Conservation (phyloP, 192 early-diverging fungal species). For the Rhizoclosmatium sp. region DNA sequence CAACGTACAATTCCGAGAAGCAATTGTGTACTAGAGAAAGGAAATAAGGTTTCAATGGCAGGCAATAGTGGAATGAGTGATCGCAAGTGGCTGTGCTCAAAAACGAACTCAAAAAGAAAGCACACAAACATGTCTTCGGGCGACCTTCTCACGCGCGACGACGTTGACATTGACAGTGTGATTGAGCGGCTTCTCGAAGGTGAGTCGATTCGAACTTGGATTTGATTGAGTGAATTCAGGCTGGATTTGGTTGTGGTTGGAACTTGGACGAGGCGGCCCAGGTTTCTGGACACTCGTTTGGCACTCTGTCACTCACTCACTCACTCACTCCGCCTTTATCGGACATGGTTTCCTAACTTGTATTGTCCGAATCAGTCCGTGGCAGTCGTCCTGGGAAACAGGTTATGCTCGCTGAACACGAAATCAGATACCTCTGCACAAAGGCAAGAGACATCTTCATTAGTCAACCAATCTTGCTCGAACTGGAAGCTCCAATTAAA, state of each 20-base stretch:
- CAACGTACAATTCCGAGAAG: too few species aligned
- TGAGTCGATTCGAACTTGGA: constrained; percentile 43
- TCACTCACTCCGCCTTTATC: too few species aligned
- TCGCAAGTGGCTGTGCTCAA: too few species aligned
- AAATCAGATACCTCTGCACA: constrained; percentile 93
- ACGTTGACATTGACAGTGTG: constrained; percentile 86
- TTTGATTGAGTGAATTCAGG: too few species aligned
- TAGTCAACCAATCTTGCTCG: constrained; percentile 89
- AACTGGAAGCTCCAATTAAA: constrained; percentile 94
- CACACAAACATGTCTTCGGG: background rate
- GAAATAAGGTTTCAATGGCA: too few species aligned
- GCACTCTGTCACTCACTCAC: too few species aligned
- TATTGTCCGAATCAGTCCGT: constrained; percentile 74
- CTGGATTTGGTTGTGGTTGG: background rate
- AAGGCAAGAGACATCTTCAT: constrained; percentile 95
- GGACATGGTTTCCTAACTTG: too few species aligned
- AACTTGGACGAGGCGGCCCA: background rate
- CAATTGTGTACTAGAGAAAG: too few species aligned
- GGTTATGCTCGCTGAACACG: constrained; percentile 91
- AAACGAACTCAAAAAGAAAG: background rate
- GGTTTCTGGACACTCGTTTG: too few species aligned
- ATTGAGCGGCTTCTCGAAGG: constrained; percentile 93
- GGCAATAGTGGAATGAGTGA: too few species aligned
- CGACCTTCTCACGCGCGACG: background rate
- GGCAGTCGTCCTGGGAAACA: constrained; percentile 96